phyloP scores from a whole-genome alignment of 805 yeast genomes.

The Millerozyma miso region DNA sequence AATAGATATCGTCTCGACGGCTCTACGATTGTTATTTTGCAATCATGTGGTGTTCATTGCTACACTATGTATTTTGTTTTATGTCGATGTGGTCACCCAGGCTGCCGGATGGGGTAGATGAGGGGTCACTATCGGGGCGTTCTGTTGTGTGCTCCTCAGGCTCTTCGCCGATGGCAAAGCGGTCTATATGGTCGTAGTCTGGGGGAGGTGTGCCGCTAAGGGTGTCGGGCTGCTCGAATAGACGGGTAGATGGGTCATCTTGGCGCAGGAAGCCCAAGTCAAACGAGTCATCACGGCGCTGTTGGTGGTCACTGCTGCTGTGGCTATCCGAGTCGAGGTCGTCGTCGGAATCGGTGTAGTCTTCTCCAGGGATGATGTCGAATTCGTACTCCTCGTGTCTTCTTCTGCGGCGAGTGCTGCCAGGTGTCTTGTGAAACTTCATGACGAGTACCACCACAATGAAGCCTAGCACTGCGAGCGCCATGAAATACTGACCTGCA shows the following conservation, averaged over 20 bases:
- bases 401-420: slow-evolving; percentile 43
- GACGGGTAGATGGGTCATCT: slow-evolving; percentile 36
- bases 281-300: slow-evolving; percentile 21
- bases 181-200: slow-evolving; percentile 28
- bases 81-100: not conserved
- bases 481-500: slow-evolving; percentile 59
- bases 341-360: slow-evolving; percentile 35
- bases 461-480: slow-evolving; percentile 57
- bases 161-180: slow-evolving; percentile 39
- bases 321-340: not conserved
- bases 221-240: slow-evolving; percentile 40
- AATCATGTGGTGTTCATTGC: no score
- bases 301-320: slow-evolving; percentile 3
- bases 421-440: slow-evolving; percentile 41
- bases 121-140: not conserved
- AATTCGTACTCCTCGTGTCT: slow-evolving; percentile 71
- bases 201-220: slow-evolving; percentile 21
- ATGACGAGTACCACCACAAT: slow-evolving; percentile 42
- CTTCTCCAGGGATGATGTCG: slow-evolving; percentile 71
- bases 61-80: no score
- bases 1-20: no score
- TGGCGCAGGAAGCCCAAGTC: slow-evolving; percentile 28
- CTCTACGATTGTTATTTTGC: no score
- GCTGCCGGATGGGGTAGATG: not conserved
- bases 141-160: slow-evolving; percentile 21